Evolutionary conservation across 768 basidiomycete genomes (phyloP).

Genomic region (Coprinellus micaceus): DNA sequence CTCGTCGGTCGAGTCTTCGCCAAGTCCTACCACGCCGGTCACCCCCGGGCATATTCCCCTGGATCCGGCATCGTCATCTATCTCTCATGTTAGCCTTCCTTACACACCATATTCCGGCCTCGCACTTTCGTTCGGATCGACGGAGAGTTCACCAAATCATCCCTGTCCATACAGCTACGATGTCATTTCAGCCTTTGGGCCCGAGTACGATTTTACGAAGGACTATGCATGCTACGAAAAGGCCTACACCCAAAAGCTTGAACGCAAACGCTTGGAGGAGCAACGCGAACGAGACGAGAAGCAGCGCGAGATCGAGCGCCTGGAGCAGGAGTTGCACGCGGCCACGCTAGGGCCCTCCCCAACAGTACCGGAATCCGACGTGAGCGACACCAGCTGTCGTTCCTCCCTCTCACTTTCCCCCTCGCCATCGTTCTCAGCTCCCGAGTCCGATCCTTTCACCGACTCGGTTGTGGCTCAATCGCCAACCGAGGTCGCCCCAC

Average conservation of each 20-base stretch:
- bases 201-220: slow-evolving; percentile 9
- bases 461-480: no score
- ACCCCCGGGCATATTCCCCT: background rate
- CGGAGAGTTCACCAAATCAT: background rate
- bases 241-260: background rate
- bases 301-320: background rate
- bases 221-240: slow-evolving; percentile 9
- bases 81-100: background rate
- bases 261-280: background rate
- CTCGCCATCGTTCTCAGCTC: no score
- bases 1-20: slow-evolving; percentile 17
- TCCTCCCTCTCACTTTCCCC: background rate
- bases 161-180: background rate
- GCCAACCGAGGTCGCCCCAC: background rate
- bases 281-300: background rate
- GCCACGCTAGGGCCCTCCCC: background rate
- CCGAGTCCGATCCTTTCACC: no score
- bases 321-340: background rate
- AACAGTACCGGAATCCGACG: background rate
- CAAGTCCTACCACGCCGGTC: slow-evolving; percentile 14
- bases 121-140: background rate
- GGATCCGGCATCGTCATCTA: background rate
- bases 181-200: slow-evolving; percentile 11
- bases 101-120: background rate
- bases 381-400: background rate